Evolutionary conservation across 805 yeast species (phyloP), one percentile per base, ranked within the genome.

Genomic region (Schwanniomyces sp.): DNA sequence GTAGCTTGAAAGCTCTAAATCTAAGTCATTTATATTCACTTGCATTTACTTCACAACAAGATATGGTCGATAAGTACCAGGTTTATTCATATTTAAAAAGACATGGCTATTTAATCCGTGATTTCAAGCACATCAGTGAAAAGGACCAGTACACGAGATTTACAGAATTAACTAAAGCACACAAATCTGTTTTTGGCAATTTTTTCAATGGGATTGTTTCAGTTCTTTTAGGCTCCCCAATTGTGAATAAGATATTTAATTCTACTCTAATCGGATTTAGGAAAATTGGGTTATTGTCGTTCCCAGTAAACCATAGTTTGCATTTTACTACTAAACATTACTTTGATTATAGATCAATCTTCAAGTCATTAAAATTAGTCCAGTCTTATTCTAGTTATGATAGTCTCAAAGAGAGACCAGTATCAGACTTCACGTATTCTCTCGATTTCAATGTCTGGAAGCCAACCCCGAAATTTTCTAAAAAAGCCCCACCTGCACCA

Each of bases 361-460:
- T 59, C 49, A 42, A 52, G 53, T 52, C 65, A 7, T 52, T 70
- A 18, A 45, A 52, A 9, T 40, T 67, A 14, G 51, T 57, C 10
- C 57, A 61, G 8, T 17, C 58, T 4, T 51, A 52, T 40, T 41
- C 52, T 9, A 46, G 54, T 7, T 54, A 39, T 36, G 60, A 55
- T 10, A 43, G 49, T 9, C 40, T 51, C 12, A 44, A 37, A 36
- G 36, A 32, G 7, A 26, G 38, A 8, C 21, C 45, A 0, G 45
- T 47, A 10, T 46, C 44, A 2, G 49, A 28, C 9, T 37, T 47
- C 6, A 40, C 49, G 2, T 65, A 62, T 34, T 47, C 59, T 5
- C 66, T 86, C 2, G 70, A 79, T 0, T 91, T 74, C 56, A 75
- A 86, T 56, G 87, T 88, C 2, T 91, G 97, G 96, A 90, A 88